Evolutionary conservation across 2,329 filamentous ascomycete species (phyloP).

Genomic region (Cercospora janseana): DNA sequence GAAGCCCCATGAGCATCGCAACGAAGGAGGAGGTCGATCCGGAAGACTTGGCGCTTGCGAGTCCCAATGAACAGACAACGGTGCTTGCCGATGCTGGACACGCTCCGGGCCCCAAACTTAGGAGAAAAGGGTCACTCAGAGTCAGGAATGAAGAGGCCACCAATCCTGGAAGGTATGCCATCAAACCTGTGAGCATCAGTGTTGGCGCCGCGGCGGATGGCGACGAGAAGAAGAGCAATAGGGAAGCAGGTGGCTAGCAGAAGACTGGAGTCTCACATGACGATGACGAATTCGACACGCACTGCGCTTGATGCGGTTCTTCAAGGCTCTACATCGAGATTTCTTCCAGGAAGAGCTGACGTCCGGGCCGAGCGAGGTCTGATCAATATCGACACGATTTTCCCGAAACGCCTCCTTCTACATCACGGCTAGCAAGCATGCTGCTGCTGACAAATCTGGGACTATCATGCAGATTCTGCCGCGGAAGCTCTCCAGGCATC

Average conservation of each 20-base stretch:
- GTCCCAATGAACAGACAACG: conserved; percentile 14
- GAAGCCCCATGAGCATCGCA: conserved; percentile 15
- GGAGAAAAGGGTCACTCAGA: conserved; percentile 46
- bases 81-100: conserved; percentile 21
- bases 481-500: too few species aligned
- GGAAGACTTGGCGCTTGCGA: conserved; percentile 23
- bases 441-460: too few species aligned
- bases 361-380: too few species aligned
- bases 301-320: neutral
- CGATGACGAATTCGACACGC: neutral
- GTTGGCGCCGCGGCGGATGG: neutral
- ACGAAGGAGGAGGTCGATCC: conserved; percentile 16
- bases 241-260: conserved; percentile 8
- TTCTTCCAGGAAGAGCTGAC: neutral
- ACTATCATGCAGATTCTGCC: too few species aligned
- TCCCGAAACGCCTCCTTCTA: too few species aligned
- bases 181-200: conserved; percentile 28
- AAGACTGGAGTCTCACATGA: neutral
- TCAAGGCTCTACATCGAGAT: neutral
- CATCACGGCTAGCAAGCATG: too few species aligned
- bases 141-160: conserved; percentile 44
- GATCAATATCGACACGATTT: too few species aligned
- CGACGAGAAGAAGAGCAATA: conserved; percentile 17
- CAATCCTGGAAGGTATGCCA: conserved; percentile 30
- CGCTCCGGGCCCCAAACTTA: conserved; percentile 31